Conservation (phyloP, 495 filamentous ascomycete genomes). For the Penicillium samsonianum region DNA sequence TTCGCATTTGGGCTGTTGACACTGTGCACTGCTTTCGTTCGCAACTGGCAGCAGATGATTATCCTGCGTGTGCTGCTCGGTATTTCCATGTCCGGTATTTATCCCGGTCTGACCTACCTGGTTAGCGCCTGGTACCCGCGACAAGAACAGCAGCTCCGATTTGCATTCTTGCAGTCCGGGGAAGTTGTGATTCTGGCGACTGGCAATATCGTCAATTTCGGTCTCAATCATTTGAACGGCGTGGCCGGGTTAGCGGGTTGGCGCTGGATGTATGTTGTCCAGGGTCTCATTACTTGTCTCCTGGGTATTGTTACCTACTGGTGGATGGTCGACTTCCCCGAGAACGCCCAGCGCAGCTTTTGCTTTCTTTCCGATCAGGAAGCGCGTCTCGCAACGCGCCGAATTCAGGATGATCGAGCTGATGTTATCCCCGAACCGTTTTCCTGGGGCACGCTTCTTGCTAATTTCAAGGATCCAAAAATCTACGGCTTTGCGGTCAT, state of each 20-base stretch:
- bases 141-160: slow-evolving; percentile 71
- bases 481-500: slow-evolving; percentile 71
- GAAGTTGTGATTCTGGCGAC: slow-evolving; percentile 69
- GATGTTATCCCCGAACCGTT: slow-evolving; percentile 66
- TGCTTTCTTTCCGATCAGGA: slow-evolving; percentile 63
- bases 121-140: slow-evolving; percentile 75
- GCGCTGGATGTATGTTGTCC: slow-evolving; percentile 78
- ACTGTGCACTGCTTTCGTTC: slow-evolving; percentile 61
- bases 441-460: slow-evolving; percentile 56
- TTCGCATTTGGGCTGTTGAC: slow-evolving; percentile 71
- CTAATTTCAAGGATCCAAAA: slow-evolving; percentile 66
- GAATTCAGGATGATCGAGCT: slow-evolving; percentile 64
- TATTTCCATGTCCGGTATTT: slow-evolving; percentile 67
- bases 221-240: slow-evolving; percentile 65
- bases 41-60: slow-evolving; percentile 74
- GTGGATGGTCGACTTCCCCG: slow-evolving; percentile 83
- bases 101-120: slow-evolving; percentile 69
- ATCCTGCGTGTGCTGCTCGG: slow-evolving; percentile 70
- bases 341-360: slow-evolving; percentile 62
- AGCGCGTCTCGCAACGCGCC: slow-evolving; percentile 53
- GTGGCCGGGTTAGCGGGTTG: slow-evolving; percentile 63
- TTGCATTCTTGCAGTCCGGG: slow-evolving; percentile 70
- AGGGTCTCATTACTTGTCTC: slow-evolving; percentile 63
- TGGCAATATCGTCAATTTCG: slow-evolving; percentile 72
- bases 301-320: slow-evolving; percentile 70